Base-by-base conservation (phyloP, 305 asterid genomes). In the Fraxinus velutina region DNA sequence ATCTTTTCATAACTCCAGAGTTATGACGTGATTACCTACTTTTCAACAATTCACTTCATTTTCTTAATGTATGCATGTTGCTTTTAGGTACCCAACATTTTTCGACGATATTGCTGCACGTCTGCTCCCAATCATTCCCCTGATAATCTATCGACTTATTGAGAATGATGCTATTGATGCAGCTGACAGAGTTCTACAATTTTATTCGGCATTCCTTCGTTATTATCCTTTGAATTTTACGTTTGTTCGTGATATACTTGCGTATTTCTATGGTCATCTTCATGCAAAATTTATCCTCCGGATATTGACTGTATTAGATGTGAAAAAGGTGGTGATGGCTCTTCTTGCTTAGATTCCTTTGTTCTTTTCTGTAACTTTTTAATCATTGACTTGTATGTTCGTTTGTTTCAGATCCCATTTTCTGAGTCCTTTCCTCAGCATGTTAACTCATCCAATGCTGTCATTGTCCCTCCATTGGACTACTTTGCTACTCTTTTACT, bases 71-170 rank as follows among this genome's bases (percentile, higher is more conserved):
- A 73, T 32, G 83, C 47, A 37, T 74, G 13, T 44, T 84, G 57
- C 78, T 86, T 72, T 73, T 89, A 96, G 99, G 90, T 96, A 90
- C 85, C 99, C 99, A 44, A 92, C 96, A 81, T 96, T 94, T 89
- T 96, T 96, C 82, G 99, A 96, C 86, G 99, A 96, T 88, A 88
- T 96, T 44, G 97, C 98, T 82, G 98, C 98, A 76, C 91, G 98
- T 78, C 85, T 96, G 89, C 97, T 96, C 78, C 99, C 99, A 82
- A 92, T 96, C 79, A 89, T 96, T 88, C 99, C 99, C 85, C 83
- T 89, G 47, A 91, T 94, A 84, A 90, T 96, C 75, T 96, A 93
- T 86, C 86, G 99, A 86, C 90, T 96, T 21, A 88, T 96, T 29
- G 99, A 96, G 87, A 96, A 93, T 83, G 99, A 96, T 77, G 95